Conservation (phyloP, 805 yeast species). For the Scheffersomyces amazonensis region DNA sequence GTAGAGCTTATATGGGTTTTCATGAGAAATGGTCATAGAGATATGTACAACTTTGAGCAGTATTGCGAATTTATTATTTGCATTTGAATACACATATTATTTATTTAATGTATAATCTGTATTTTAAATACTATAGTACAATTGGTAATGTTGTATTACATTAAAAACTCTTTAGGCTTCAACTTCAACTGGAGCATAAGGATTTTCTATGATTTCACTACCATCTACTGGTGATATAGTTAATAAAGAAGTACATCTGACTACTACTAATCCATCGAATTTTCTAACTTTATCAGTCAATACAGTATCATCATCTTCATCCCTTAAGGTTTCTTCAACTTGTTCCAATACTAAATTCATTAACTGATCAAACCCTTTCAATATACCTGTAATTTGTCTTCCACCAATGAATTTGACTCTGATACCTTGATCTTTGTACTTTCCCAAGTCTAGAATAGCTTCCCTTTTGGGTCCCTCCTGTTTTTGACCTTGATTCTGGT, state of each 20-base stretch:
- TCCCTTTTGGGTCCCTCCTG: conserved; percentile 84
- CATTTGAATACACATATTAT: too few species aligned
- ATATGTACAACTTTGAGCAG: too few species aligned
- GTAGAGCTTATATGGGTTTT: too few species aligned
- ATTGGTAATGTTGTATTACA: too few species aligned
- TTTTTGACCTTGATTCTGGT: conserved; percentile 13
- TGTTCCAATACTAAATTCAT: conserved; percentile 77
- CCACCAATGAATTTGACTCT: conserved; percentile 85
- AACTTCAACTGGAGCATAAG: conserved; percentile 42
- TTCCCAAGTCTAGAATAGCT: conserved; percentile 78
- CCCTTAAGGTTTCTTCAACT: conserved; percentile 64
- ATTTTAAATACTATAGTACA: too few species aligned
- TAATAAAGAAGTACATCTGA: conserved; percentile 78
- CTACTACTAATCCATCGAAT: conserved; percentile 80
- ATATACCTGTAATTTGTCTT: conserved; percentile 72
- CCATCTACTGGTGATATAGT: conserved; percentile 76
- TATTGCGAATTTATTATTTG: too few species aligned
- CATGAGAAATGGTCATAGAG: too few species aligned
- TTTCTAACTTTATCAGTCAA: conserved; percentile 58
- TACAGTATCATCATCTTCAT: conserved; percentile 58
- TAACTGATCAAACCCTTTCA: conserved; percentile 81
- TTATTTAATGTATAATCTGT: too few species aligned
- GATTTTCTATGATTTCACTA: conserved; percentile 66
- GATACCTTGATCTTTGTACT: conserved; percentile 69
- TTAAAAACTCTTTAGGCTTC: background rate